Evolutionary conservation across 306 rosid genomes (phyloP).

Genomic region (Vicia sativa): DNA sequence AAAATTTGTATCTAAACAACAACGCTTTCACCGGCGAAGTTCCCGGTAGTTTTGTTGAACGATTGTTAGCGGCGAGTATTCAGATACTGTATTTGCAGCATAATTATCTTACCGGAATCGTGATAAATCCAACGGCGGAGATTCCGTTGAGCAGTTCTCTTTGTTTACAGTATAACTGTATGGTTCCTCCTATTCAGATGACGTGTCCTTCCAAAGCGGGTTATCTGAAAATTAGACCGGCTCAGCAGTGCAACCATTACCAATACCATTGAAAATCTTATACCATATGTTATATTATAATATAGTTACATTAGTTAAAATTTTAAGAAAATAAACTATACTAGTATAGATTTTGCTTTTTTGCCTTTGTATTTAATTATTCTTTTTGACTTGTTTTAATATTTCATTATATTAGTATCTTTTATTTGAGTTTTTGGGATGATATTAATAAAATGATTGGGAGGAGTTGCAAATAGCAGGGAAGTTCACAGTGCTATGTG

Average conservation of each 20-base stretch:
- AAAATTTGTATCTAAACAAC: slow-evolving; percentile 78
- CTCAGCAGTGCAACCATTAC: slow-evolving; percentile 60
- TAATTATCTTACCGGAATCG: slow-evolving; percentile 79
- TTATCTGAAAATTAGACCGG: slow-evolving; percentile 69
- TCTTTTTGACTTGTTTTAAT: slow-evolving; percentile 15
- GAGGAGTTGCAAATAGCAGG: too few relatives aligned
- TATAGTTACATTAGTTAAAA: background rate
- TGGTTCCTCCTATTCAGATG: slow-evolving; percentile 86
- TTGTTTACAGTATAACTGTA: slow-evolving; percentile 93
- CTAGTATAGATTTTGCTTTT: background rate
- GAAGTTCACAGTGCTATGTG: too few relatives aligned
- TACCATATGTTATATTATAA: background rate
- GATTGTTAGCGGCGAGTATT: slow-evolving; percentile 60
- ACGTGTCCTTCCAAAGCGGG: slow-evolving; percentile 90
- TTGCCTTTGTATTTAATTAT: slow-evolving; percentile 12
- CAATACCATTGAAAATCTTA: slow-evolving; percentile 32
- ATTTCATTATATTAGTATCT: background rate
- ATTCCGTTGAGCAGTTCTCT: slow-evolving; percentile 78
- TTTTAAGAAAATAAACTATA: background rate
- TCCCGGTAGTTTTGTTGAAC: slow-evolving; percentile 69
- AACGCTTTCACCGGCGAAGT: slow-evolving; percentile 82
- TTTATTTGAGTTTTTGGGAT: background rate
- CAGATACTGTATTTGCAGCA: slow-evolving; percentile 79
- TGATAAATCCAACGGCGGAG: slow-evolving; percentile 88
- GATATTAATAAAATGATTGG: background rate